phyloP scores from a whole-genome alignment of 2,329 filamentous ascomycete genomes.

The Microsporum ferrugineum region DNA sequence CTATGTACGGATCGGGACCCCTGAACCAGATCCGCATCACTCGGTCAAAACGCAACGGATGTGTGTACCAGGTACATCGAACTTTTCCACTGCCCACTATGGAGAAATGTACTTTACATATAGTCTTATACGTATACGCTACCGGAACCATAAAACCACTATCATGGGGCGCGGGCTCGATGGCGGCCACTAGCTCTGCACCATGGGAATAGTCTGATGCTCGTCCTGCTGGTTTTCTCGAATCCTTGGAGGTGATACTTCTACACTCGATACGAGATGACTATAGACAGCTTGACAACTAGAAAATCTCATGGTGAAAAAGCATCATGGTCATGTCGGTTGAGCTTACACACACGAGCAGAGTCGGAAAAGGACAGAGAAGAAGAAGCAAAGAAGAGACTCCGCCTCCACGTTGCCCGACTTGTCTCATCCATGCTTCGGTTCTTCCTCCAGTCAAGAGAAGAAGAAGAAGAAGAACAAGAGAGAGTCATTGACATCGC shows the following conservation, averaged over 20 bases:
- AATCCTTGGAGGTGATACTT: not conserved
- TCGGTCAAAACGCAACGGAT: not conserved
- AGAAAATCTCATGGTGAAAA: too few species aligned
- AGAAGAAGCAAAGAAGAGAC: not conserved
- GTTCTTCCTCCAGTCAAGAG: not conserved
- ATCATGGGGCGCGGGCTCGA: not conserved
- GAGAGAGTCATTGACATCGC: not conserved
- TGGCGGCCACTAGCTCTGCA: constrained; percentile 3
- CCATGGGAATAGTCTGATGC: not conserved
- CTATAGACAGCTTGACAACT: too few species aligned
- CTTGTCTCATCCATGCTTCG: not conserved
- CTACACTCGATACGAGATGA: not conserved
- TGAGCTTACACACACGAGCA: too few species aligned
- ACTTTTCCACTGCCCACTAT: not conserved
- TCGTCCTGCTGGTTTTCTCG: not conserved
- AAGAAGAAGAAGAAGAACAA: not conserved
- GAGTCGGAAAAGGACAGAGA: not conserved
- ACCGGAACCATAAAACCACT: too few species aligned
- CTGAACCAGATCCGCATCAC: constrained; percentile 1
- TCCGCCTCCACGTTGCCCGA: not conserved
- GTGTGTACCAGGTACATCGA: not conserved
- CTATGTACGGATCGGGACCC: not conserved
- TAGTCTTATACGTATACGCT: too few species aligned
- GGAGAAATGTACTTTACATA: not conserved
- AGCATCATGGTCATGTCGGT: too few species aligned